These are phyloP conservation scores for Murraya koenigii DNA, from an alignment of 345 rosid genomes.

Conservation along the genomic window DNA sequence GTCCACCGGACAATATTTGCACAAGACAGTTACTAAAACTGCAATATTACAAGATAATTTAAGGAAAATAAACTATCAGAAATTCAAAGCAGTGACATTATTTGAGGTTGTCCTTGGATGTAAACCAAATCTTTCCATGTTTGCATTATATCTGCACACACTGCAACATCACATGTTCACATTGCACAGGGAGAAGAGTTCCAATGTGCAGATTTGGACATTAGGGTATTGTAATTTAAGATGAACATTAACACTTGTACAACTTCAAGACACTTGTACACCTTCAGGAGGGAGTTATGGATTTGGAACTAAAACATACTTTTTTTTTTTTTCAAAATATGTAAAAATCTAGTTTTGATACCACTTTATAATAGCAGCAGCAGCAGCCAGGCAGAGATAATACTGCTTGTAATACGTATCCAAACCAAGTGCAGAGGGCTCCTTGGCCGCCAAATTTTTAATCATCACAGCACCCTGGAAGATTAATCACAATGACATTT, in stretches of 20 bases:
- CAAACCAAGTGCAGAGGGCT: constrained; percentile 88
- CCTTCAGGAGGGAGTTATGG: neutral
- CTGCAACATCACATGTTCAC: neutral
- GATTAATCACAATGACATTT: constrained; percentile 24
- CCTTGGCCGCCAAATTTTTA: constrained; percentile 78
- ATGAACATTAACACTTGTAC: neutral
- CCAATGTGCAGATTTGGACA: neutral
- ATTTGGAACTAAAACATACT: constrained; percentile 8
- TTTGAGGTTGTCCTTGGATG: neutral
- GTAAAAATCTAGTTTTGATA: constrained; percentile 25
- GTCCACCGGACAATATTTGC: neutral
- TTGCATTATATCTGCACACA: neutral
- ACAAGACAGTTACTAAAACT: neutral
- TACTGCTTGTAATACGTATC: constrained; percentile 96
- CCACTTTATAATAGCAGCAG: constrained; percentile 91
- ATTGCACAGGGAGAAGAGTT: neutral
- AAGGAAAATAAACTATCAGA: neutral
- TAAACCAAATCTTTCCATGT: neutral
- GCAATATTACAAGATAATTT: neutral
- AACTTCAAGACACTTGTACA: neutral
- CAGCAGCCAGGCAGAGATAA: constrained; percentile 90
- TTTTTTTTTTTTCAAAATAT: constrained; percentile 7
- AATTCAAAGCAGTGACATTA: neutral
- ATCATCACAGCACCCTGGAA: constrained; percentile 81
- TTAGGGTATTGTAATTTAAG: neutral